A percentile compares a stretch with the other conserved stretches of the same genome.
phyloP scores from a whole-genome alignment of 768 basidiomycete species.

The Daedalea quercina region DNA sequence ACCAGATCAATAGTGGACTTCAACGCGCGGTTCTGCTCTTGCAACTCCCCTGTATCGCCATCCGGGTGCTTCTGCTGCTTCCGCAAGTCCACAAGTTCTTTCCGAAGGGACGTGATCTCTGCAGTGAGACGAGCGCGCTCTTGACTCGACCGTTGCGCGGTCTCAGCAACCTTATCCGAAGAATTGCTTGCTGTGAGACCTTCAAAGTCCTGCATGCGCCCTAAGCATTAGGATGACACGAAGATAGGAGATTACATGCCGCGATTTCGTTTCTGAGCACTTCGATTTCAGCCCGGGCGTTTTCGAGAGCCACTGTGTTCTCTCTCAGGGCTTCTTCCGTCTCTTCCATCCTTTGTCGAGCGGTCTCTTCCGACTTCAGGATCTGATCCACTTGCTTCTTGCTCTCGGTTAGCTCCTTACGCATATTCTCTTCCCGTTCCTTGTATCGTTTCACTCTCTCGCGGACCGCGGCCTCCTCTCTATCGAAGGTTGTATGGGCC shows the following conservation, averaged over 20 bases:
- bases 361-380: constrained; percentile 51
- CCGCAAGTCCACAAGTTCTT: constrained; percentile 33
- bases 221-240: neutral
- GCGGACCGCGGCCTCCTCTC: constrained; percentile 59
- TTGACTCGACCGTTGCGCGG: constrained; percentile 39
- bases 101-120: constrained; percentile 50
- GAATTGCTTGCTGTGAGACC: constrained; percentile 31
- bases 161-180: constrained; percentile 38
- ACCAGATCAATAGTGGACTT: neutral
- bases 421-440: constrained; percentile 66
- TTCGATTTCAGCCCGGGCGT: constrained; percentile 88
- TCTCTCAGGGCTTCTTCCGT: constrained; percentile 87
- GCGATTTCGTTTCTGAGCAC: constrained; percentile 61
- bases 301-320: constrained; percentile 81
- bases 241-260: constrained; percentile 31
- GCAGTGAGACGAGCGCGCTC: constrained; percentile 47
- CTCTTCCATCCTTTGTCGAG: constrained; percentile 69
- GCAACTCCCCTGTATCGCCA: neutral
- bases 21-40: constrained; percentile 4
- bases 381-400: constrained; percentile 61
- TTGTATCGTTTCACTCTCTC: constrained; percentile 62
- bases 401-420: constrained; percentile 62
- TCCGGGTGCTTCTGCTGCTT: neutral
- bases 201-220: constrained; percentile 51
- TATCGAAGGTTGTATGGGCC: constrained; percentile 57